Percentiles rank a stretch among this genome's conserved stretches.
Conservation (phyloP, 805 yeast genomes). For the Metschnikowia corniflorae region DNA sequence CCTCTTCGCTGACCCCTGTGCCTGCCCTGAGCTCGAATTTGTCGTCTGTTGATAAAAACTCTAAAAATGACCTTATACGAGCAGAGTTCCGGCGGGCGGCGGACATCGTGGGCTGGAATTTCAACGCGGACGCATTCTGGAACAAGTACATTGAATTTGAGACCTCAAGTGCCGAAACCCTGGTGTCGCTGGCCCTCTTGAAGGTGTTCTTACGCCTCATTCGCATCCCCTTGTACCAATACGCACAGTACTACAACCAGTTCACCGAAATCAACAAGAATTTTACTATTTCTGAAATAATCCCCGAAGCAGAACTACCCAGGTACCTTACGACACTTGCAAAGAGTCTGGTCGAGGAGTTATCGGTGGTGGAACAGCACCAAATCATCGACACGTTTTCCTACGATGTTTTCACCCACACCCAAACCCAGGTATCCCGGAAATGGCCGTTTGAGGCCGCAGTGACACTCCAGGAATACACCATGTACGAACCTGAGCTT, state of each 20-base stretch:
- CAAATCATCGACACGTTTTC: conserved; percentile 44
- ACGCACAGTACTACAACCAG: conserved; percentile 67
- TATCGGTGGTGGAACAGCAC: conserved; percentile 37
- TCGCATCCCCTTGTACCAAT: conserved; percentile 76
- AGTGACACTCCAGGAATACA: conserved; percentile 54
- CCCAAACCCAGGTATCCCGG: conserved; percentile 50
- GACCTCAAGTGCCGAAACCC: conserved; percentile 10
- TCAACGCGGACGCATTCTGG: conserved; percentile 80
- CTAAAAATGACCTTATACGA: conserved; percentile 24
- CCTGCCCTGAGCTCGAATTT: not conserved
- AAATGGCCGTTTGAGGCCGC: conserved; percentile 74
- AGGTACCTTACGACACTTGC: conserved; percentile 23
- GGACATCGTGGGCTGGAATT: conserved; percentile 59
- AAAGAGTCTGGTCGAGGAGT: conserved; percentile 20
- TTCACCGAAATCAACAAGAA: conserved; percentile 37
- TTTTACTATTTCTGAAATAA: conserved; percentile 26
- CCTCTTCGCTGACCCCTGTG: too few species aligned
- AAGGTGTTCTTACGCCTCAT: conserved; percentile 45
- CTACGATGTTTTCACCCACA: conserved; percentile 38
- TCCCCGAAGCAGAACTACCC: conserved; percentile 18
- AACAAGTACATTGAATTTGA: conserved; percentile 64
- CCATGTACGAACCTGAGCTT: conserved; percentile 35
- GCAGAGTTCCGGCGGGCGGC: conserved; percentile 48
- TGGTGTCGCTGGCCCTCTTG: conserved; percentile 25
- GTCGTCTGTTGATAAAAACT: not conserved